These are phyloP conservation scores for Aureobasidium sp. DNA, from an alignment of 2,329 filamentous ascomycete species.

Conservation along the genomic window DNA sequence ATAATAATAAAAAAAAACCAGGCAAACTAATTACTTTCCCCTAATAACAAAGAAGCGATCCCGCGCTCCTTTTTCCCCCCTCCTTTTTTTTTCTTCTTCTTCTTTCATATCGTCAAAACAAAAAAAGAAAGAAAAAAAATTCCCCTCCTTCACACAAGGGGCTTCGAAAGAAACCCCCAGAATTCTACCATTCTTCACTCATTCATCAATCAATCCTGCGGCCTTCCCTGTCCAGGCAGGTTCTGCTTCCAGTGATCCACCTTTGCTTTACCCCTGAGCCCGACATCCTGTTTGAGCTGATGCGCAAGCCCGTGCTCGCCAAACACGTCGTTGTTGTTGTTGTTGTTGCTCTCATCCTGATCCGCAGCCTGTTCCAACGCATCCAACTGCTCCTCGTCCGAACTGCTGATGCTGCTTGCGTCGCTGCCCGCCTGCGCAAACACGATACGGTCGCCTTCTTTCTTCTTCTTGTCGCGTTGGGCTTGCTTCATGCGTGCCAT, in stretches of 20 bases:
- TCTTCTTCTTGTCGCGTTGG: conserved; percentile 69
- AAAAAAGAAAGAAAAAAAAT: too few species aligned
- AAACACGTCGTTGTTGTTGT: background rate
- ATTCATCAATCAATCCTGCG: background rate
- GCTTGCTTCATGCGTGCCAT: conserved; percentile 68
- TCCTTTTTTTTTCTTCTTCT: too few species aligned
- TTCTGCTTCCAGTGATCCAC: conserved; percentile 12
- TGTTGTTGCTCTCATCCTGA: background rate
- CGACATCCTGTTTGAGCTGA: conserved; percentile 15
- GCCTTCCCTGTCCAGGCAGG: background rate
- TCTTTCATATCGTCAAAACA: background rate
- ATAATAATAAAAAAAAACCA: too few species aligned
- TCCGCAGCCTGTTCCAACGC: conserved; percentile 17
- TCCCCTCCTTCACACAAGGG: too few species aligned
- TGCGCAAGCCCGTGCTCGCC: background rate
- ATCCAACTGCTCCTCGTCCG: conserved; percentile 53
- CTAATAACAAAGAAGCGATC: too few species aligned
- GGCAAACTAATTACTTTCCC: too few species aligned
- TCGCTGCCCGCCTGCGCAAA: conserved; percentile 46
- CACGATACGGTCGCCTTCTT: conserved; percentile 45
- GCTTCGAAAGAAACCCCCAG: too few species aligned
- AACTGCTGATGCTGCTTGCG: conserved; percentile 44
- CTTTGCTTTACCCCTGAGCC: conserved; percentile 11
- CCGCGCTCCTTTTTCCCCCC: background rate
- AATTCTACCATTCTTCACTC: too few species aligned